Evolutionary conservation across 2,329 filamentous ascomycete genomes (phyloP).

Genomic region (Aspergillus brunneoviolaceus): DNA sequence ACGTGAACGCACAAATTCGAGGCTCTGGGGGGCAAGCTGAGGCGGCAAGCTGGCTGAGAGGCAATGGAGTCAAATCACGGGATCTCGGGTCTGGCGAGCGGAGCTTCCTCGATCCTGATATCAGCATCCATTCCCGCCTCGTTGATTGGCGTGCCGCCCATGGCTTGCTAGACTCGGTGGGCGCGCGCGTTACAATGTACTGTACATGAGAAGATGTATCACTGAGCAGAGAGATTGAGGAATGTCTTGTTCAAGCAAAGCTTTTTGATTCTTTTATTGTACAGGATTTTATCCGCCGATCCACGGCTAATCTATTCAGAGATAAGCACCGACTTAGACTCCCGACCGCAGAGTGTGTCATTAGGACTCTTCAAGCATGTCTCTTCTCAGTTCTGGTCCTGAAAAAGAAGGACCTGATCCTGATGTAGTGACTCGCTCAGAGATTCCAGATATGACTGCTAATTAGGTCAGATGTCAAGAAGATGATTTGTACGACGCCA

Average conservation of each 20-base stretch:
- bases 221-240: slow-evolving; percentile 10
- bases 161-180: background rate
- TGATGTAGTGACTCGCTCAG: background rate
- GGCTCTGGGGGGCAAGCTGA: background rate
- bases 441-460: background rate
- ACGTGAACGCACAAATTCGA: background rate
- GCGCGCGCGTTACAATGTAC: slow-evolving; percentile 15
- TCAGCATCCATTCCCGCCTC: background rate
- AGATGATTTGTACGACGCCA: background rate
- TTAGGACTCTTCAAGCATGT: background rate
- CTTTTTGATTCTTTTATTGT: background rate
- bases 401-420: background rate
- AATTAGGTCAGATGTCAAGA: background rate
- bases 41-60: background rate
- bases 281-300: background rate
- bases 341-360: background rate
- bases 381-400: background rate
- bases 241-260: background rate
- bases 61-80: background rate
- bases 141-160: background rate
- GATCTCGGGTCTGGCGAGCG: background rate
- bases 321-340: background rate
- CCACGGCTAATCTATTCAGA: background rate
- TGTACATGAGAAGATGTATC: slow-evolving; percentile 18
- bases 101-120: background rate